phyloP scores from a whole-genome alignment of 2,329 filamentous ascomycete genomes.

The Leptographium flavum region DNA sequence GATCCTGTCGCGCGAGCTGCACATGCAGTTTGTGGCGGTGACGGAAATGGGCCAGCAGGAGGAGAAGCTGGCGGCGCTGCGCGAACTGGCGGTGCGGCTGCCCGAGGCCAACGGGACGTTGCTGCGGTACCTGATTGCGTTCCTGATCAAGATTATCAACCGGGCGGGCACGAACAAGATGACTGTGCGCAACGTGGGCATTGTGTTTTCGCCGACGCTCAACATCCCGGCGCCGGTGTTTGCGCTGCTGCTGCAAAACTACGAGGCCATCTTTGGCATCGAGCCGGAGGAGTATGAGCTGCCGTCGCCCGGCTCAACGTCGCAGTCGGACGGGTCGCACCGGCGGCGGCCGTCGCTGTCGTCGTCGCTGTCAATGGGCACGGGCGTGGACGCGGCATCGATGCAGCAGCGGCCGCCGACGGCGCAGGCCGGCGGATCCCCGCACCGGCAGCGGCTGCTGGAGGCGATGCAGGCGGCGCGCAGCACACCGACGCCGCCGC shows the following conservation, averaged over 20 bases:
- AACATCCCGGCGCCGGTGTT: constrained; percentile 95
- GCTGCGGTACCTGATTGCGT: constrained; percentile 71
- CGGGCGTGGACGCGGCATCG: constrained; percentile 15
- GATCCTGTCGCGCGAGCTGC: constrained; percentile 80
- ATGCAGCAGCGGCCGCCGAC: constrained; percentile 34
- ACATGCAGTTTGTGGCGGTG: constrained; percentile 74
- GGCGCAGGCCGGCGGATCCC: constrained; percentile 32
- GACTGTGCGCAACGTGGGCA: constrained; percentile 93
- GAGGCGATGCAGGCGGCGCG: constrained; percentile 22
- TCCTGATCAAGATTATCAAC: constrained; percentile 84
- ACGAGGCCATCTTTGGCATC: constrained; percentile 68
- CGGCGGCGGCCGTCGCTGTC: constrained; percentile 12
- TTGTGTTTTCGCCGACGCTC: constrained; percentile 92
- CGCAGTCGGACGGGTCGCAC: constrained; percentile 19
- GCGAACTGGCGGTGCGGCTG: constrained; percentile 64
- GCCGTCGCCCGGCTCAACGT: constrained; percentile 26
- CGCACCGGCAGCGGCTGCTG: constrained; percentile 34
- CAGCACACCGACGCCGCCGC: constrained; percentile 37
- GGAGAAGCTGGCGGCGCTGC: constrained; percentile 66
- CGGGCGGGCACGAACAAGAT: constrained; percentile 90
- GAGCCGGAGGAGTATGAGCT: constrained; percentile 50
- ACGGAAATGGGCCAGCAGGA: constrained; percentile 62
- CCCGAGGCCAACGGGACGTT: constrained; percentile 70
- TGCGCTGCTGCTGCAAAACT: constrained; percentile 85
- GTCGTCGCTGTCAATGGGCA: constrained; percentile 10